phyloP scores from a whole-genome alignment of 371 early-diverging fungal species.

The Syncephalastrum racemosum region DNA sequence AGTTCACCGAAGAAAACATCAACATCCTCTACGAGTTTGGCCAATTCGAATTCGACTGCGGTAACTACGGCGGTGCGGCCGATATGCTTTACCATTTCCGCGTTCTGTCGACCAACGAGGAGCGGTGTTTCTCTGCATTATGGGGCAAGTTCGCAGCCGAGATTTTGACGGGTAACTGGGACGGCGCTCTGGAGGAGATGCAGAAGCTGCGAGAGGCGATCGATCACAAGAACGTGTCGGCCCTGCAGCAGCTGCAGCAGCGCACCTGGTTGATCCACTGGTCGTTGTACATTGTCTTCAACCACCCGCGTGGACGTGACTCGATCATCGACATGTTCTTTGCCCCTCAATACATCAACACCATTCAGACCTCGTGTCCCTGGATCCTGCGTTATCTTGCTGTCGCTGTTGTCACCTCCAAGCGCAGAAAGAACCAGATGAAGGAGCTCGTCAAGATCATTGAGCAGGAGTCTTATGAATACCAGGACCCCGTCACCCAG shows the following conservation, averaged over 20 bases:
- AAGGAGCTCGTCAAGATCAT: conserved; percentile 91
- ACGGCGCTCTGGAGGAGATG: conserved; percentile 86
- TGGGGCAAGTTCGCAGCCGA: conserved; percentile 98
- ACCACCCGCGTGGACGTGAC: conserved; percentile 94
- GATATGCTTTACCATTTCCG: conserved; percentile 93
- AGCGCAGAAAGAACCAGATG: conserved; percentile 81
- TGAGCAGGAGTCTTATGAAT: conserved; percentile 80
- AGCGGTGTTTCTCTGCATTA: conserved; percentile 77
- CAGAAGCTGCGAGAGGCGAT: conserved; percentile 82
- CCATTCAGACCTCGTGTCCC: conserved; percentile 93
- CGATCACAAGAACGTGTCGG: conserved; percentile 63
- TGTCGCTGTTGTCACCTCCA: conserved; percentile 89
- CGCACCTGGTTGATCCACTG: conserved; percentile 94
- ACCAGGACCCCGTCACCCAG: conserved; percentile 88
- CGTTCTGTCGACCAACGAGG: conserved; percentile 85
- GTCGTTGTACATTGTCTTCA: conserved; percentile 96
- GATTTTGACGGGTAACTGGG: conserved; percentile 92
- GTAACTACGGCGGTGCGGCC: conserved; percentile 88
- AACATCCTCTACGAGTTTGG: conserved; percentile 83
- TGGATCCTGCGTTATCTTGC: conserved; percentile 94
- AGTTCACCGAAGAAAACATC: conserved; percentile 86
- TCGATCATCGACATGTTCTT: conserved; percentile 90
- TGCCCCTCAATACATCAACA: conserved; percentile 90
- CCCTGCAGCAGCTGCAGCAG: conserved; percentile 87
- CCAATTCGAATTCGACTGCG: conserved; percentile 88